Conservation (phyloP, 2,329 filamentous ascomycete species). For the Aureobasidium pullulans region DNA sequence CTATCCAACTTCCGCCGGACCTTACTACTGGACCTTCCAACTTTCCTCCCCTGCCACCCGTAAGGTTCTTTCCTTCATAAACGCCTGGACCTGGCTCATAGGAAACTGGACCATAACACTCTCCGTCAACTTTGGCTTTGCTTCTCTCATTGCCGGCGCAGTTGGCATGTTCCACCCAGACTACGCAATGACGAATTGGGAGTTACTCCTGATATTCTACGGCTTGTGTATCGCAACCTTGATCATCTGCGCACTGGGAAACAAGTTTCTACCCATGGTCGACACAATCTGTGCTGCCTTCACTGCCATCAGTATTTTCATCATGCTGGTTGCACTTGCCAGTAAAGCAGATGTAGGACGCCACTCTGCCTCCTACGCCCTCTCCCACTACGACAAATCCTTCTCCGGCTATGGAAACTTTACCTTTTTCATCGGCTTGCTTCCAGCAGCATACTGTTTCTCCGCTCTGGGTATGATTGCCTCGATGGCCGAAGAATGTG, state of each 20-base stretch:
- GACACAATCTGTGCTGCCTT: constrained; percentile 52
- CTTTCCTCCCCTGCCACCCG: constrained; percentile 46
- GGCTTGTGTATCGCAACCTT: constrained; percentile 59
- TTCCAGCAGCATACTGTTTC: constrained; percentile 36
- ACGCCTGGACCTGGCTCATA: constrained; percentile 66
- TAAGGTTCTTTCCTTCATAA: constrained; percentile 55
- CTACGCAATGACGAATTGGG: constrained; percentile 51
- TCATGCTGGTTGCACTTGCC: constrained; percentile 51
- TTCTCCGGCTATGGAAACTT: constrained; percentile 53
- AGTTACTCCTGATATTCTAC: constrained; percentile 65
- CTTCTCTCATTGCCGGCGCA: constrained; percentile 44
- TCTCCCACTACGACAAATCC: constrained; percentile 50
- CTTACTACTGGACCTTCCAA: constrained; percentile 73
- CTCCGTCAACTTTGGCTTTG: constrained; percentile 65
- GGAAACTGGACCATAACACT: constrained; percentile 76
- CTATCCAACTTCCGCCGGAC: constrained; percentile 68
- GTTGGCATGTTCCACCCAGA: constrained; percentile 45
- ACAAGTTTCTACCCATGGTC: constrained; percentile 57
- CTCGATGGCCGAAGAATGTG: constrained; percentile 55
- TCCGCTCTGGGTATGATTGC: constrained; percentile 55
- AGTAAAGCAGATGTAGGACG: constrained; percentile 48
- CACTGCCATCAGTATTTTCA: constrained; percentile 49
- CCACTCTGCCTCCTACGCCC: constrained; percentile 42
- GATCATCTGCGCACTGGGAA: constrained; percentile 58
- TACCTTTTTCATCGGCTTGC: constrained; percentile 55